A percentile compares a stretch with the other conserved stretches of the same genome.
Conservation (phyloP, 2,329 filamentous ascomycete species). For the Colletotrichum phormii region DNA sequence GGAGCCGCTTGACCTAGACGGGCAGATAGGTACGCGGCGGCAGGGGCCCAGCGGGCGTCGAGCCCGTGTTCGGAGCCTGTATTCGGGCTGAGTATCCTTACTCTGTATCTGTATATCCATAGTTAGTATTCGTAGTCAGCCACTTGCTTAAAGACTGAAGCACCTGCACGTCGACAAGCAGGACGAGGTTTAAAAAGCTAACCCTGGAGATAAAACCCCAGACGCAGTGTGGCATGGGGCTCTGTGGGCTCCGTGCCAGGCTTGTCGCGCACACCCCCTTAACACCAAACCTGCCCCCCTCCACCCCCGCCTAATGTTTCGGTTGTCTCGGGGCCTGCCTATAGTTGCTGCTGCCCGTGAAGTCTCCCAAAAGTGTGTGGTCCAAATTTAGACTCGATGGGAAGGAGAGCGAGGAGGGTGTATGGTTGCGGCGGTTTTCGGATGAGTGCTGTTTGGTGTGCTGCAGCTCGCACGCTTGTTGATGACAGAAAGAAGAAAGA, state of each 20-base stretch:
- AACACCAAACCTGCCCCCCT: neutral
- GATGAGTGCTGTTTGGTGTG: conserved; percentile 32
- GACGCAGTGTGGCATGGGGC: conserved; percentile 12
- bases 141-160: neutral
- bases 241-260: conserved; percentile 18
- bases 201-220: neutral
- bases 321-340: conserved; percentile 24
- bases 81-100: neutral
- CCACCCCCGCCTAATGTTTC: conserved; percentile 23
- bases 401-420: neutral
- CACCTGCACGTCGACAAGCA: neutral
- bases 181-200: neutral
- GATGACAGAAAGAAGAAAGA: conserved; percentile 2
- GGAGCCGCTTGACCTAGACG: neutral
- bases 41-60: neutral
- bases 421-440: conserved; percentile 24
- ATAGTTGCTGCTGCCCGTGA: neutral
- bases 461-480: conserved; percentile 35
- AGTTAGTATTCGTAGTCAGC: neutral
- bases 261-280: neutral
- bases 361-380: neutral
- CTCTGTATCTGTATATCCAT: too few species aligned
- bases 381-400: conserved; percentile 22
- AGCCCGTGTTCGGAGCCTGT: neutral
- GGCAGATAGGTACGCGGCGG: neutral